A percentile compares a stretch with the other conserved stretches of the same genome.
Conservation (phyloP, 441 rosid species). For the Isatis lusitanica region DNA sequence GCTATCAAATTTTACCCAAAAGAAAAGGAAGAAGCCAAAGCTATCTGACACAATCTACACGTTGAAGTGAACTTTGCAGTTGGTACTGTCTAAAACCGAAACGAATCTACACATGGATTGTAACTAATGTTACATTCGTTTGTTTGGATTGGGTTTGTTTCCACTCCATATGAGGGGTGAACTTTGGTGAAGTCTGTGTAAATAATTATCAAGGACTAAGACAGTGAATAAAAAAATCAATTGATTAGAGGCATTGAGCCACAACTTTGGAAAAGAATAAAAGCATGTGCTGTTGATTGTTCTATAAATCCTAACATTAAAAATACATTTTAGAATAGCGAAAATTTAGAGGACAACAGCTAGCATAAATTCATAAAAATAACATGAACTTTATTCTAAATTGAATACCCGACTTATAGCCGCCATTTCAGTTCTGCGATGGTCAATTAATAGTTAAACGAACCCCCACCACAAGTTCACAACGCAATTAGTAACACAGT, state of each 20-base stretch:
- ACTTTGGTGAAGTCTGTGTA: too few relatives aligned
- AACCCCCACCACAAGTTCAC: not conserved
- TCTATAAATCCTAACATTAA: not conserved
- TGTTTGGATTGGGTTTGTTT: not conserved
- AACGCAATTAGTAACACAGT: not conserved
- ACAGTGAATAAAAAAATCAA: not conserved
- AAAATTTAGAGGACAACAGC: not conserved
- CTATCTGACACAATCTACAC: not conserved
- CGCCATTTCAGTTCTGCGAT: not conserved
- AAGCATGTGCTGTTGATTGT: not conserved
- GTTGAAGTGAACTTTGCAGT: not conserved
- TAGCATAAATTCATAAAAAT: not conserved
- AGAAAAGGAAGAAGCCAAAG: too few relatives aligned
- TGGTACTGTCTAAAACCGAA: not conserved
- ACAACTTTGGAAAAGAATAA: not conserved
- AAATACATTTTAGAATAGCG: not conserved
- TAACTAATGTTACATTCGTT: not conserved
- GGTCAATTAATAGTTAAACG: not conserved
- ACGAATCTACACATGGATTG: not conserved
- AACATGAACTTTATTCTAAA: not conserved
- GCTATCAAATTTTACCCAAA: not conserved
- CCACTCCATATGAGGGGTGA: too few relatives aligned
- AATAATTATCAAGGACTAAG: too few relatives aligned
- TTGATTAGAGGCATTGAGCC: not conserved
- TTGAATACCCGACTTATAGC: not conserved